phyloP scores from a whole-genome alignment of 306 rosid species.

The Ochetophila trinervis region DNA sequence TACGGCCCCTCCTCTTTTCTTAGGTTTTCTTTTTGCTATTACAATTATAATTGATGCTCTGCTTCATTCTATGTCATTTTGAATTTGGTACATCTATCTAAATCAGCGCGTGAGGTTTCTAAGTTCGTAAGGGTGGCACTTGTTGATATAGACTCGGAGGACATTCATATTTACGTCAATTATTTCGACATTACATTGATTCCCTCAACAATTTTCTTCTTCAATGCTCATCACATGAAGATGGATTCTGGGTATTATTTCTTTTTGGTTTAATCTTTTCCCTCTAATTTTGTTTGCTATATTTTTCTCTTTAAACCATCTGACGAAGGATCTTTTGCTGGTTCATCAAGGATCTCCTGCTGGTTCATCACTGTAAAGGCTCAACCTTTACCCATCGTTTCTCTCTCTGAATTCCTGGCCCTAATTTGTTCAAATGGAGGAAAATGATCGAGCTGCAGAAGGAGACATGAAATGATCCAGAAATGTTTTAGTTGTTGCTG shows the following conservation, averaged over 20 bases:
- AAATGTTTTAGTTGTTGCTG: no score
- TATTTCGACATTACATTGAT: conserved; percentile 74
- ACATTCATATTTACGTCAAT: conserved; percentile 62
- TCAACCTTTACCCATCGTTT: no score
- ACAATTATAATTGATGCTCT: no score
- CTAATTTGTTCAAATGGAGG: no score
- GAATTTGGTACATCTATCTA: conserved; percentile 52
- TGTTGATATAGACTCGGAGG: conserved; percentile 74
- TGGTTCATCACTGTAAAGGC: no score
- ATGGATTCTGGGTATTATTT: conserved; percentile 77
- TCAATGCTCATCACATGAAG: conserved; percentile 97
- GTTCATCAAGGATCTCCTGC: no score
- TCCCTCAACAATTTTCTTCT: conserved; percentile 86
- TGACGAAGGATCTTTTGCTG: no score
- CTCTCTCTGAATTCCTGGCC: no score
- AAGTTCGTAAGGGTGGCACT: conserved; percentile 74
- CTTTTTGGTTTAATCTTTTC: neutral
- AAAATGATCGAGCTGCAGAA: no score
- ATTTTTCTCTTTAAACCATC: no score
- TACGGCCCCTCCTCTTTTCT: conserved; percentile 20
- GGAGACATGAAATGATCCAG: no score
- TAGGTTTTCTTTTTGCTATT: neutral
- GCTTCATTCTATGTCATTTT: neutral
- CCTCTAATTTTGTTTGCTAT: neutral
- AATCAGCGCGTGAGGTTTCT: conserved; percentile 73